Percentiles rank a stretch among this genome's conserved stretches.
phyloP scores from a whole-genome alignment of 306 rosid species.

The Erythrophleum fordii region DNA sequence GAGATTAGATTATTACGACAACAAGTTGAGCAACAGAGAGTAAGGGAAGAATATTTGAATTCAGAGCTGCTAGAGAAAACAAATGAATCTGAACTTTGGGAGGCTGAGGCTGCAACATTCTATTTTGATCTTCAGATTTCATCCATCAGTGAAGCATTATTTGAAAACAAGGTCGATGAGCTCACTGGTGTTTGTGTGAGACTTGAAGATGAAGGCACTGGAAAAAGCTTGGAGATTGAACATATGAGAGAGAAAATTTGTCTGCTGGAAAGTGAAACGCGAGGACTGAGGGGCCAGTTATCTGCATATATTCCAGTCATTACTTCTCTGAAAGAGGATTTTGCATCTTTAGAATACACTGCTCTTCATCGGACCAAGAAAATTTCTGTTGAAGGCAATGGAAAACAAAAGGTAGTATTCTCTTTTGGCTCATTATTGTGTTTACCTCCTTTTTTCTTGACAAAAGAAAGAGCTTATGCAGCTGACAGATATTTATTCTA shows the following conservation, averaged over 20 bases:
- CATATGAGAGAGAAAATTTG: slow-evolving; percentile 58
- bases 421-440: slow-evolving; percentile 25
- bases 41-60: slow-evolving; percentile 72
- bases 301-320: slow-evolving; percentile 76
- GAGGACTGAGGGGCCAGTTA: slow-evolving; percentile 66
- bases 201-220: slow-evolving; percentile 68
- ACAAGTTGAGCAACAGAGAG: slow-evolving; percentile 70
- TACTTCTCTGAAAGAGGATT: slow-evolving; percentile 76
- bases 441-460: slow-evolving; percentile 15
- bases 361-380: slow-evolving; percentile 54
- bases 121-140: slow-evolving; percentile 91
- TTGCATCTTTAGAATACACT: slow-evolving; percentile 72
- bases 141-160: slow-evolving; percentile 77
- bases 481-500: slow-evolving; percentile 12
- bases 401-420: slow-evolving; percentile 56
- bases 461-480: slow-evolving; percentile 6
- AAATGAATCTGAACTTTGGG: slow-evolving; percentile 87
- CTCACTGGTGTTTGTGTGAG: slow-evolving; percentile 68
- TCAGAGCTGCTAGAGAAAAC: slow-evolving; percentile 80
- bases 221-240: slow-evolving; percentile 65
- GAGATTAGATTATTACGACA: slow-evolving; percentile 61
- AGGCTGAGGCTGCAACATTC: slow-evolving; percentile 88
- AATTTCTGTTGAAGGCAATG: slow-evolving; percentile 33
- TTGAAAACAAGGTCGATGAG: slow-evolving; percentile 83
- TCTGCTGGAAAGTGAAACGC: slow-evolving; percentile 73